These are phyloP conservation scores for Selenicereus undatus DNA, from an alignment of 148 eudicot species.

Conservation along the genomic window DNA sequence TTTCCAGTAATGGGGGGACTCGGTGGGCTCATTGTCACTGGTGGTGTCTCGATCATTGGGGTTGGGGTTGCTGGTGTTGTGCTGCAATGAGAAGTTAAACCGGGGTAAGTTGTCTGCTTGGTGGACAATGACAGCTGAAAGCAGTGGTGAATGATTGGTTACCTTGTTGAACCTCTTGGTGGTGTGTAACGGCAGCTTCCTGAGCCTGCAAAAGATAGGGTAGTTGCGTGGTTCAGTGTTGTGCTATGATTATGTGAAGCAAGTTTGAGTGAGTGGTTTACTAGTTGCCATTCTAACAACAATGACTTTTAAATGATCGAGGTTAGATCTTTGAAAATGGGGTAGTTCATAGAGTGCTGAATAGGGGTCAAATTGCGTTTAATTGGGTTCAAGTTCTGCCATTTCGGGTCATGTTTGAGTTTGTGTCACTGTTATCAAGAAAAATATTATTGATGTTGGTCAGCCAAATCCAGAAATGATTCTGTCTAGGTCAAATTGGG, in stretches of 20 bases:
- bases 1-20: slow-evolving; percentile 24
- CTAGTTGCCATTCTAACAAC: not conserved
- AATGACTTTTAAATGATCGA: not conserved
- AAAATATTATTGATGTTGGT: no score
- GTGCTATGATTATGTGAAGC: not conserved
- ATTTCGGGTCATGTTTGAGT: not conserved
- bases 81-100: slow-evolving; percentile 22
- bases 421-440: not conserved
- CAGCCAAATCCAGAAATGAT: not conserved
- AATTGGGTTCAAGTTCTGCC: not conserved
- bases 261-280: not conserved
- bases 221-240: slow-evolving; percentile 5
- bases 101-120: slow-evolving; percentile 12
- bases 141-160: slow-evolving; percentile 22
- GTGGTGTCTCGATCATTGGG: slow-evolving; percentile 45
- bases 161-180: slow-evolving; percentile 38
- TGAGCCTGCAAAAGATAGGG: slow-evolving; percentile 48
- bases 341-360: not conserved
- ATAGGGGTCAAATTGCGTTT: not conserved
- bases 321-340: not conserved
- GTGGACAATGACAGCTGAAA: not conserved
- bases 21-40: slow-evolving; percentile 33
- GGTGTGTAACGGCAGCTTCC: slow-evolving; percentile 71
- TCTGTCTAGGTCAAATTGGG: not conserved
- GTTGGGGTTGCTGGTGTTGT: slow-evolving; percentile 40